These are phyloP conservation scores for Dissoconium aciculare DNA, from an alignment of 2,329 filamentous ascomycete genomes.

Conservation along the genomic window DNA sequence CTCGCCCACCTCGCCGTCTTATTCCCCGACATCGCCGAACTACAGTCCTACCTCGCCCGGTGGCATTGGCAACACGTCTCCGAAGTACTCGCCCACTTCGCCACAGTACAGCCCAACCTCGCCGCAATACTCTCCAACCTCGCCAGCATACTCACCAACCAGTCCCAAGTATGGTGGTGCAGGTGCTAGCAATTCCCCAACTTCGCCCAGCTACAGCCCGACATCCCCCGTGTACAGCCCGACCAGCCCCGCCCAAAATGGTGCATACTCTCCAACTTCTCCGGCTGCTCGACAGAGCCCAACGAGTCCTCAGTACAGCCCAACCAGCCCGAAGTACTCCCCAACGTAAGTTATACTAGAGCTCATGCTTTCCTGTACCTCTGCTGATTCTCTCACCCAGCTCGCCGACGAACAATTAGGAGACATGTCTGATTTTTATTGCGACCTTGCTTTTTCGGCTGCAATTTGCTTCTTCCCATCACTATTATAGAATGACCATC, in stretches of 20 bases:
- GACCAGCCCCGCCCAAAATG: conserved; percentile 18
- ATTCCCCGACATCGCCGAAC: conserved; percentile 48
- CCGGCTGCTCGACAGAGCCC: conserved; percentile 11
- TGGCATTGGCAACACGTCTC: conserved; percentile 29
- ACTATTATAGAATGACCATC: too few relatives aligned
- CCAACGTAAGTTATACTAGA: conserved; percentile 34
- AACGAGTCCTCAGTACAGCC: conserved; percentile 24
- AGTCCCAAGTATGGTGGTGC: conserved; percentile 18
- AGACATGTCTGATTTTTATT: too few relatives aligned
- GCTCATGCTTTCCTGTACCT: neutral
- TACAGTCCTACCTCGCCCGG: conserved; percentile 32
- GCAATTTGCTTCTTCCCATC: too few relatives aligned
- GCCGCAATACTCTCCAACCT: conserved; percentile 46
- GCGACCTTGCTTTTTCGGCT: too few relatives aligned
- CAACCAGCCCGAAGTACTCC: conserved; percentile 38
- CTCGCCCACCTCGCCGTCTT: conserved; percentile 48
- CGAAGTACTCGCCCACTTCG: conserved; percentile 36
- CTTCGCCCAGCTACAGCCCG: conserved; percentile 36
- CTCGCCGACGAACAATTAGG: conserved; percentile 17
- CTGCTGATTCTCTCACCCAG: conserved; percentile 9
- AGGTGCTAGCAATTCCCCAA: conserved; percentile 40
- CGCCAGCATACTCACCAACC: conserved; percentile 40
- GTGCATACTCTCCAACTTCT: conserved; percentile 19
- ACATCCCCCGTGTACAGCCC: conserved; percentile 39
- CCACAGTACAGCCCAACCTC: conserved; percentile 39